These are phyloP conservation scores for Erodium moschatum DNA, from an alignment of 441 rosid species.

Conservation along the genomic window DNA sequence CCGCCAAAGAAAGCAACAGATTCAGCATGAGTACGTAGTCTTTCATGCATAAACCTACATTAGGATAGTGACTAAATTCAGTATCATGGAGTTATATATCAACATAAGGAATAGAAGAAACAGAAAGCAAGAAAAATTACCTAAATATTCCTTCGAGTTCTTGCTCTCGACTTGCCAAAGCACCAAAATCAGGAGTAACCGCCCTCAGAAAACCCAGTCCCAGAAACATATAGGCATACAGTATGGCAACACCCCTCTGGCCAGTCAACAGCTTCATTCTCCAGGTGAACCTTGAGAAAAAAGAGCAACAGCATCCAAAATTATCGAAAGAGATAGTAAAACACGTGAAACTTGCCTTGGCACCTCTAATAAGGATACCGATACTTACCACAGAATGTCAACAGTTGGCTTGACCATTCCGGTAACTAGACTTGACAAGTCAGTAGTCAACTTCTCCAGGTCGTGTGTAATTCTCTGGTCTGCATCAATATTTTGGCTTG, in stretches of 20 bases:
- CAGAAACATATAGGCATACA: constrained; percentile 90
- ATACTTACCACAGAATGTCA: constrained; percentile 87
- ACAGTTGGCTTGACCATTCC: constrained; percentile 99
- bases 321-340: constrained; percentile 15
- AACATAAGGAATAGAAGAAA: constrained; percentile 10
- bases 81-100: neutral
- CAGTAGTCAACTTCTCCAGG: constrained; percentile 81
- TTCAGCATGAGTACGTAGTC: constrained; percentile 93
- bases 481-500: constrained; percentile 79
- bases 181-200: constrained; percentile 94
- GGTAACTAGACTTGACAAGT: constrained; percentile 85
- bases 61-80: constrained; percentile 18
- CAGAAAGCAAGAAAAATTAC: constrained; percentile 33
- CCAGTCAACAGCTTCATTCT: constrained; percentile 99
- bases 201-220: constrained; percentile 93
- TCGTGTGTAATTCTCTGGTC: constrained; percentile 96
- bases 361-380: neutral
- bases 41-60: constrained; percentile 97
- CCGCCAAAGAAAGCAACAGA: constrained; percentile 99
- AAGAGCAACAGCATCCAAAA: constrained; percentile 17
- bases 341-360: neutral
- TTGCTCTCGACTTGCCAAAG: constrained; percentile 78
- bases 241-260: constrained; percentile 87
- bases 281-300: constrained; percentile 86
- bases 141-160: constrained; percentile 96